Evolutionary conservation across 2,329 filamentous ascomycete genomes (phyloP).

Genomic region (Ambrosiella xylebori): DNA sequence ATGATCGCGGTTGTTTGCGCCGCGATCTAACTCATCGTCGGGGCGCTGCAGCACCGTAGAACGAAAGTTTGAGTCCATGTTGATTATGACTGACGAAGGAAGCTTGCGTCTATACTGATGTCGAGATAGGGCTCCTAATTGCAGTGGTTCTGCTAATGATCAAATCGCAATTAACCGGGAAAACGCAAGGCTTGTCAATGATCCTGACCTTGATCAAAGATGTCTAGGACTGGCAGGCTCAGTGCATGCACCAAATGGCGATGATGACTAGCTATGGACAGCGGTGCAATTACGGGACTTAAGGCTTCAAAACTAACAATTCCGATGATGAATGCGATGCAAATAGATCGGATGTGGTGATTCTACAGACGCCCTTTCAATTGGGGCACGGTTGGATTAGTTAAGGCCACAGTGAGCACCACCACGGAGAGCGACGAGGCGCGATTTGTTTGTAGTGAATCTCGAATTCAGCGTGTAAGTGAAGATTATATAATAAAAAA

Average conservation of each 20-base stretch:
- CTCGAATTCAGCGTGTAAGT: background rate
- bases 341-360: background rate
- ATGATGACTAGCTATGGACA: too few species aligned
- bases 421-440: background rate
- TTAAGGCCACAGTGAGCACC: background rate
- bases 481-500: background rate
- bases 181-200: background rate
- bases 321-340: too few species aligned
- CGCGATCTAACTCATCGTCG: slow-evolving; percentile 23
- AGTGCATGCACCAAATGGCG: too few species aligned
- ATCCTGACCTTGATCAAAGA: too few species aligned
- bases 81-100: slow-evolving; percentile 5
- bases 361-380: background rate
- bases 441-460: background rate
- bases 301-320: too few species aligned
- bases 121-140: background rate
- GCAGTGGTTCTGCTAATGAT: too few species aligned
- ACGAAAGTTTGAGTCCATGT: slow-evolving; percentile 31
- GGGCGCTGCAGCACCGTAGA: slow-evolving; percentile 33
- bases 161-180: background rate
- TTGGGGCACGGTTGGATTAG: background rate
- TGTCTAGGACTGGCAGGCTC: too few species aligned
- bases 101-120: background rate
- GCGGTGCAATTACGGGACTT: too few species aligned
- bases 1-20: slow-evolving; percentile 7